Base-by-base conservation (phyloP, 139 green algal species). In the Desmodesmus armatus region DNA sequence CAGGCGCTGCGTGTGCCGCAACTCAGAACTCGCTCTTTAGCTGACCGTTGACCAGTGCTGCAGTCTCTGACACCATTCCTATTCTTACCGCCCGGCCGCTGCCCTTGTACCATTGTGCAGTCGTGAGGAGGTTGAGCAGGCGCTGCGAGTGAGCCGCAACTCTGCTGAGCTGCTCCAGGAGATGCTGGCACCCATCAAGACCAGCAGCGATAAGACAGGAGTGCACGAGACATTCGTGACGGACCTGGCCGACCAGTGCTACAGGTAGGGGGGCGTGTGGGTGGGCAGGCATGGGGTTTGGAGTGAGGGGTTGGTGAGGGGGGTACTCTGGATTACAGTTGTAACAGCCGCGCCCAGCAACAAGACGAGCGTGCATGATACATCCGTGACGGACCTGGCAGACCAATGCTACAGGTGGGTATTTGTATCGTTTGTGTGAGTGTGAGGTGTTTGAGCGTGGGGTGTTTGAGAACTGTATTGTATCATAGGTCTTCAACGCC, bases 191-290 rank as follows among this genome's bases (percentile, higher is more conserved):
- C 82, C 82, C 23, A 47, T 83, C 40, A 65, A 71, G 40, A 41
- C 72, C 15, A 72, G 72, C 3, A 62, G 62, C 0, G 89, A 89
- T n/a, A 78, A 83, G 2, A 37, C 81, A 4, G 84, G 55, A 15
- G 69, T 92, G 71, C 76, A 87, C 23, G 88, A 94, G 71, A 78
- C 82, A 0, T 87, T 89, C 51, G 81, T 94, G 17, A 55, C 43
- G 0, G 90, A 94, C 49, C 71, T 94, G 83, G 87, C 80, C 9
- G 83, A 91, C 49, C 78, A 86, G 70, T 91, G 88, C 87, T 80
- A 80, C 49, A 83, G 81, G 71, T 82, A n/a, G n/a, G n/a, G n/a
- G n/a, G n/a, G n/a, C n/a, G n/a, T n/a, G n/a, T n/a, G n/a, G n/a
- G n/a, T n/a, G n/a, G n/a, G n/a, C n/a, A n/a, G n/a, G n/a, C n/a